A percentile compares a stretch with the other conserved stretches of the same genome.
Conservation (phyloP, 2,329 filamentous ascomycete species). For the Penicillium sp. region DNA sequence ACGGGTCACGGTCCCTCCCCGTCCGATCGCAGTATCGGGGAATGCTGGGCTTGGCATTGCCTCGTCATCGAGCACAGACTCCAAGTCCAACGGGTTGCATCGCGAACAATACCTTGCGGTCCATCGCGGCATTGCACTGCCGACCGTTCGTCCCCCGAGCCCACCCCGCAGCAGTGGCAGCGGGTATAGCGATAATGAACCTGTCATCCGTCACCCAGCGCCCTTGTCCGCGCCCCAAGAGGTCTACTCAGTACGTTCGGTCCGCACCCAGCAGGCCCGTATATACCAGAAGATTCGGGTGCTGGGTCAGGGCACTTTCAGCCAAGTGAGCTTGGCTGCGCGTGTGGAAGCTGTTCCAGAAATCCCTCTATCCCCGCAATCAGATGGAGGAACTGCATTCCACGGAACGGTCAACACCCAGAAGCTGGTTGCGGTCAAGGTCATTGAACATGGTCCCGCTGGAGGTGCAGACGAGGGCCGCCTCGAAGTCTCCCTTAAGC, state of each 20-base stretch:
- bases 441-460: conserved; percentile 91
- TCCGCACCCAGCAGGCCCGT: conserved; percentile 68
- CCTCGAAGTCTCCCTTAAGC: conserved; percentile 88
- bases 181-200: conserved; percentile 49
- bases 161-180: conserved; percentile 75
- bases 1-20: conserved; percentile 61
- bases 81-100: conserved; percentile 53
- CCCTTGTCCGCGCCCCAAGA: conserved; percentile 46
- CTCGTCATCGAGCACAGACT: conserved; percentile 48
- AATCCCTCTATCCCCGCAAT: conserved; percentile 15
- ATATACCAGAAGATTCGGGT: conserved; percentile 78
- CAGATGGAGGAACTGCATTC: conserved; percentile 14
- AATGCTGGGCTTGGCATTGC: conserved; percentile 52
- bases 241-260: conserved; percentile 69
- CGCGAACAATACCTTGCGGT: conserved; percentile 81
- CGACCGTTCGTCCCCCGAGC: conserved; percentile 68
- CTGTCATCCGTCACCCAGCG: conserved; percentile 25
- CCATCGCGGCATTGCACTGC: conserved; percentile 68
- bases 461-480: conserved; percentile 92
- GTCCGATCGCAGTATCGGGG: conserved; percentile 73
- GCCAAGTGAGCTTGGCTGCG: conserved; percentile 87
- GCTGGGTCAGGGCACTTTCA: conserved; percentile 93
- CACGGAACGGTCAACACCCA: conserved; percentile 57
- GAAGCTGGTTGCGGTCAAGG: conserved; percentile 88
- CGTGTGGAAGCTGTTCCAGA: conserved; percentile 63